A percentile compares a stretch with the other conserved stretches of the same genome.
phyloP scores from a whole-genome alignment of 371 early-diverging fungal genomes.

The Zopfochytrium polystomum region DNA sequence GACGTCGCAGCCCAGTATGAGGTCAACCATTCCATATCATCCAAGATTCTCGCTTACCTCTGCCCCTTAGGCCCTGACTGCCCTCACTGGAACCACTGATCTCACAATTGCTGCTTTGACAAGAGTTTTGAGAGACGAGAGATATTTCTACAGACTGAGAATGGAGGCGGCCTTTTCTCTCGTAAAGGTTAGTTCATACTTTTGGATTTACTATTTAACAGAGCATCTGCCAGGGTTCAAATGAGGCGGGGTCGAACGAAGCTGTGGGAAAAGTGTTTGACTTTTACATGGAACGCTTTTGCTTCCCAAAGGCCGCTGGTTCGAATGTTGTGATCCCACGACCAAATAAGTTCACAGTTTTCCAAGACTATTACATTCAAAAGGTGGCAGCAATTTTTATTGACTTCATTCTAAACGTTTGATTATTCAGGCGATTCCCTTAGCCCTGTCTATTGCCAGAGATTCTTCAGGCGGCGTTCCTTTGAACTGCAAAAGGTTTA shows the following conservation, averaged over 20 bases:
- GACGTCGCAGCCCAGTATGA: conserved; percentile 97
- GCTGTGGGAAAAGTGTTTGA: conserved; percentile 60
- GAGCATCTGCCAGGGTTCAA: background rate
- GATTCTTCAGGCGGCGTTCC: conserved; percentile 67
- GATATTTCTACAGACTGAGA: conserved; percentile 89
- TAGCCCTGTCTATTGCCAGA: conserved; percentile 69
- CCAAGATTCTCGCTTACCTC: no score
- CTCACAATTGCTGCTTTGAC: conserved; percentile 19
- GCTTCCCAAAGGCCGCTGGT: conserved; percentile 39
- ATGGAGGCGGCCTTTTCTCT: conserved; percentile 87
- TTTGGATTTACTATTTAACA: background rate
- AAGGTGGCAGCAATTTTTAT: conserved; percentile 49
- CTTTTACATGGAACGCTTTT: conserved; percentile 73
- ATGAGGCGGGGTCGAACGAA: conserved; percentile 10
- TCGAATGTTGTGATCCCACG: conserved; percentile 61
- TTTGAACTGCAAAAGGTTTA: conserved; percentile 59
- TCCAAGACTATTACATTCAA: conserved; percentile 85
- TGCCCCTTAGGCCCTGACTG: no score
- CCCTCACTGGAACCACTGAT: conserved; percentile 21
- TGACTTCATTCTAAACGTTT: conserved; percentile 3
- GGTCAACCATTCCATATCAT: no score
- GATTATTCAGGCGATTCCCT: conserved; percentile 54
- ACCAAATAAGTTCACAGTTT: conserved; percentile 78
- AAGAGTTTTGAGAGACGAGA: conserved; percentile 66
- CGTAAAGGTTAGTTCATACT: conserved; percentile 49